Evolutionary conservation across 441 rosid species (phyloP).

Genomic region (Euphorbia neoarborescens): DNA sequence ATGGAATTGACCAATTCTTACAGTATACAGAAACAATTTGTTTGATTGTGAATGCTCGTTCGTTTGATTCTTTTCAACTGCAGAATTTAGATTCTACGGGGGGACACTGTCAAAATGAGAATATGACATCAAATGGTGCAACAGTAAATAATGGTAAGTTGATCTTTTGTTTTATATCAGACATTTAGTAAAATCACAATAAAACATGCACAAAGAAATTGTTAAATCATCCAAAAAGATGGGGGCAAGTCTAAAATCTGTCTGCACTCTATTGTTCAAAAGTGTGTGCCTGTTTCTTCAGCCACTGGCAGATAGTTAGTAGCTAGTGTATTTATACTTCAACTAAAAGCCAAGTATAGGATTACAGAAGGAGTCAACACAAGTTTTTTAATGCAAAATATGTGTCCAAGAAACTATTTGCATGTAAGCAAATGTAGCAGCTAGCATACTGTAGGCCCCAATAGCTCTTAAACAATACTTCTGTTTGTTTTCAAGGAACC

Average conservation of each 20-base stretch:
- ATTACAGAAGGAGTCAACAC: neutral
- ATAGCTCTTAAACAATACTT: neutral
- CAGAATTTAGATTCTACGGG: conserved; percentile 5
- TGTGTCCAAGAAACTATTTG: neutral
- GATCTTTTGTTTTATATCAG: neutral
- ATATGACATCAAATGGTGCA: neutral
- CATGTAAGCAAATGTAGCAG: neutral
- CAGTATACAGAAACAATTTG: neutral
- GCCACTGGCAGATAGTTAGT: neutral
- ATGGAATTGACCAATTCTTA: conserved; percentile 9
- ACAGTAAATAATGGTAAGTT: neutral
- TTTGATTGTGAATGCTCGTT: conserved; percentile 5
- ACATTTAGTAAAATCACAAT: conserved; percentile 8
- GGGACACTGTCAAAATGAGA: conserved; percentile 3
- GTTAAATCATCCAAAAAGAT: neutral
- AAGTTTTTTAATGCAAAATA: conserved; percentile 10
- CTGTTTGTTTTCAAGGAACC: conserved; percentile 3
- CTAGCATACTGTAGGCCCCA: neutral
- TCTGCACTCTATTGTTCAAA: conserved; percentile 2
- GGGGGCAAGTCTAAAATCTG: neutral
- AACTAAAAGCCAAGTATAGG: neutral
- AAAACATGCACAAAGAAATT: conserved; percentile 19
- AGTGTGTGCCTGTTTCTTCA: conserved; percentile 5
- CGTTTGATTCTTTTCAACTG: conserved; percentile 18
- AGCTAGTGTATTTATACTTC: neutral